Percentiles rank a stretch among this genome's conserved stretches.
Conservation (phyloP, 1,284 basidiomycete genomes). For the Austroboletus olivaceoglutinosus region DNA sequence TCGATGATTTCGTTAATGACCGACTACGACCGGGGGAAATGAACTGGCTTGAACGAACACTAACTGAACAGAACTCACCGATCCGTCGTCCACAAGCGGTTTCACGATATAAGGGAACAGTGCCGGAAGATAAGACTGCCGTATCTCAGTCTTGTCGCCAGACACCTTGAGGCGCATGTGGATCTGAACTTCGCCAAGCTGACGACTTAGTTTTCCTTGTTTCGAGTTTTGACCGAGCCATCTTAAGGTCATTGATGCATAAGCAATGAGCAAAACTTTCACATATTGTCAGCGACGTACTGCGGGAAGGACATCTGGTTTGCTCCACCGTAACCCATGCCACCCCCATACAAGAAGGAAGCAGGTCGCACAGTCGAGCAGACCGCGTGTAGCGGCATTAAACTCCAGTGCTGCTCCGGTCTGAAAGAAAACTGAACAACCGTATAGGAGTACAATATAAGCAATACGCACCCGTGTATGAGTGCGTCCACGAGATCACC, state of each 20-base stretch:
- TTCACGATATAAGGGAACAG: constrained; percentile 77
- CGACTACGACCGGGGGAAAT: constrained; percentile 45
- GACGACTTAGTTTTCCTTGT: constrained; percentile 76
- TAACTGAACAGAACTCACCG: constrained; percentile 43
- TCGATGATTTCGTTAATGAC: constrained; percentile 82
- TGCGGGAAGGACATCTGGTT: constrained; percentile 77
- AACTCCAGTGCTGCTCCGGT: constrained; percentile 92
- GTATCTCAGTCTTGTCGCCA: constrained; percentile 84
- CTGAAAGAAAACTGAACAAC: constrained; percentile 39
- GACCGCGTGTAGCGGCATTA: constrained; percentile 93
- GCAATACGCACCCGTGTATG: constrained; percentile 80
- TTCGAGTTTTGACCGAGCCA: constrained; percentile 99
- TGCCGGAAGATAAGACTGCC: constrained; percentile 88
- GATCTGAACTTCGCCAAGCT: constrained; percentile 88
- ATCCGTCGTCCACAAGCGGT: constrained; percentile 73
- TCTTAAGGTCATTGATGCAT: constrained; percentile 38
- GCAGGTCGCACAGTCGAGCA: constrained; percentile 87
- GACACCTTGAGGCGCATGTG: constrained; percentile 94
- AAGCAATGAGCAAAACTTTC: constrained; percentile 3
- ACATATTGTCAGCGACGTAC: constrained; percentile 44
- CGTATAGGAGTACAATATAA: neutral
- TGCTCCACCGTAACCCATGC: constrained; percentile 65
- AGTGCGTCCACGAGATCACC: constrained; percentile 92
- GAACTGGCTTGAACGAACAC: neutral
- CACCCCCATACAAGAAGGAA: constrained; percentile 73